A percentile compares a stretch with the other conserved stretches of the same genome.
These are phyloP conservation scores for Omphalea diandra DNA, from an alignment of 441 rosid species.

Conservation along the genomic window DNA sequence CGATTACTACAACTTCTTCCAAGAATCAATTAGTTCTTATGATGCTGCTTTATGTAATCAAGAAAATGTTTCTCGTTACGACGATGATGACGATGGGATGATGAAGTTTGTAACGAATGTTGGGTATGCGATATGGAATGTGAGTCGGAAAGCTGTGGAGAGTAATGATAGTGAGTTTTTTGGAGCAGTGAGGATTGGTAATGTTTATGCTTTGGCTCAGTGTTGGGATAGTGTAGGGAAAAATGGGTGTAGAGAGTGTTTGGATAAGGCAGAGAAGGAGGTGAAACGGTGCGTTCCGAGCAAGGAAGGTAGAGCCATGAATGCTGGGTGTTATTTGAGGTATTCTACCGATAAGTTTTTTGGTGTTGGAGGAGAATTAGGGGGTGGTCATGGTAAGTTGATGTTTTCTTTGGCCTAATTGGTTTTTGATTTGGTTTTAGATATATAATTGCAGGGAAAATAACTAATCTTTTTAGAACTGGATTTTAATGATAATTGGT, in stretches of 20 bases:
- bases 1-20: slow-evolving; percentile 58
- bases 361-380: slow-evolving; percentile 18
- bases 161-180: slow-evolving; percentile 59
- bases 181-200: slow-evolving; percentile 38
- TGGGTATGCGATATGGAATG: slow-evolving; percentile 42
- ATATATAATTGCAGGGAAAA: background rate
- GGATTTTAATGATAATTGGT: too few species aligned
- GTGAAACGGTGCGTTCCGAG: slow-evolving; percentile 44
- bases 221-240: slow-evolving; percentile 65
- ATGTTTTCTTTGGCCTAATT: background rate
- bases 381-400: slow-evolving; percentile 32
- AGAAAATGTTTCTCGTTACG: slow-evolving; percentile 19
- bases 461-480: too few species aligned
- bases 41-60: slow-evolving; percentile 45
- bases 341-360: slow-evolving; percentile 61
- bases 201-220: slow-evolving; percentile 68
- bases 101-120: slow-evolving; percentile 27
- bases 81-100: background rate
- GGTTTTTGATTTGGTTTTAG: background rate
- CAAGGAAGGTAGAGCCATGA: slow-evolving; percentile 70
- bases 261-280: slow-evolving; percentile 51
- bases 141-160: slow-evolving; percentile 39
- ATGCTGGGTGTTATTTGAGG: slow-evolving; percentile 69
- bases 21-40: slow-evolving; percentile 39
- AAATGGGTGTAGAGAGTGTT: slow-evolving; percentile 50